A percentile compares a stretch with the other conserved stretches of the same genome.
phyloP scores from a whole-genome alignment of 345 rosid species.

The Corchorus capsularis region DNA sequence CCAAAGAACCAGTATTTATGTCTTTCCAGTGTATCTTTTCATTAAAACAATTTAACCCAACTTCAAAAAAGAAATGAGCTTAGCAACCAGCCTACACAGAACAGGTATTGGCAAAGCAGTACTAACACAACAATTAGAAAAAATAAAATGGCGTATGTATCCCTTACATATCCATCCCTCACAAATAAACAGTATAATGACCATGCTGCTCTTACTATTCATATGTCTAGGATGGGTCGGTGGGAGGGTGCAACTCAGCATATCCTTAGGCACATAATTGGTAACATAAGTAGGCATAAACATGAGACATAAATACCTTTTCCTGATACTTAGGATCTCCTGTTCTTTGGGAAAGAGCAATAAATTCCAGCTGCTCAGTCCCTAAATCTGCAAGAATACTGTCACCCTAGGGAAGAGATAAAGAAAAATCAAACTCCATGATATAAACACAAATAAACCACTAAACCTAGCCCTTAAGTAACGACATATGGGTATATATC shows the following conservation, averaged over 20 bases:
- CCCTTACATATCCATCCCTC: no score
- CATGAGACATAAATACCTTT: constrained; percentile 51
- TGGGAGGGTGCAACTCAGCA: no score
- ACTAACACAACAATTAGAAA: background rate
- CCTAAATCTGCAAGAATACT: constrained; percentile 99
- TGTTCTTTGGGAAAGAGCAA: constrained; percentile 97
- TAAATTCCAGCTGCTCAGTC: constrained; percentile 95
- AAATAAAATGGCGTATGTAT: no score
- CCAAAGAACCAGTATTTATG: background rate
- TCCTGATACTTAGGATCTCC: constrained; percentile 90
- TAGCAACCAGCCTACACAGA: background rate
- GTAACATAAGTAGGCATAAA: background rate
- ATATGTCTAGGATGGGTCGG: no score
- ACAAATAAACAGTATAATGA: no score
- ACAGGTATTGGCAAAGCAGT: background rate
- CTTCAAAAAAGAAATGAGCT: background rate
- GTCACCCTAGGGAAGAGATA: constrained; percentile 51
- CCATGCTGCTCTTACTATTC: no score
- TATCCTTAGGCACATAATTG: background rate
- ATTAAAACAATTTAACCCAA: constrained; percentile 4
- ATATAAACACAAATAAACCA: background rate
- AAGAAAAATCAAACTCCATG: background rate
- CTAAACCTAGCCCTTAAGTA: background rate
- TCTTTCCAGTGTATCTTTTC: background rate
- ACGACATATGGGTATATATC: no score